phyloP scores from a whole-genome alignment of 2,329 filamentous ascomycete species.

The Fusarium lateritium region DNA sequence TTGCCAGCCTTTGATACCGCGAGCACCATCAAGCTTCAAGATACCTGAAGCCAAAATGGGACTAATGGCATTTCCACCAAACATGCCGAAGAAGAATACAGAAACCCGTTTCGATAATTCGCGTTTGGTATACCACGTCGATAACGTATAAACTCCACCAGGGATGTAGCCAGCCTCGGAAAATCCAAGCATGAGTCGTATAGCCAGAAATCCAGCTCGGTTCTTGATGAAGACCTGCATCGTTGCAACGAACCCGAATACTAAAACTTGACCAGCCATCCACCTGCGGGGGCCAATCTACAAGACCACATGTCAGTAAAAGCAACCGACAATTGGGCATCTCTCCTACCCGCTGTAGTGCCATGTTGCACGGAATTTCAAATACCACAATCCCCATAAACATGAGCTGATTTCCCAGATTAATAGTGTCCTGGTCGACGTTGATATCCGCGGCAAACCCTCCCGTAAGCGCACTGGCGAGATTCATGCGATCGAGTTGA shows the following conservation, averaged over 20 bases:
- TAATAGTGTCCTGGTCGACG: conserved; percentile 63
- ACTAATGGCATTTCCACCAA: conserved; percentile 64
- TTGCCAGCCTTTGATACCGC: conserved; percentile 63
- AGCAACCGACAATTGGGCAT: too few relatives aligned
- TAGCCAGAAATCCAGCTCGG: conserved; percentile 61
- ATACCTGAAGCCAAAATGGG: conserved; percentile 65
- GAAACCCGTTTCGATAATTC: conserved; percentile 64
- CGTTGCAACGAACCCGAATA: conserved; percentile 63
- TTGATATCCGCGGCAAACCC: conserved; percentile 61
- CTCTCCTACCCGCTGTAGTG: conserved; percentile 52
- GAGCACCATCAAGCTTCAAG: conserved; percentile 59
- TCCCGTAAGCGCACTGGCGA: conserved; percentile 65
- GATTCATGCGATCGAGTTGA: conserved; percentile 67
- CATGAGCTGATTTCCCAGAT: conserved; percentile 68
- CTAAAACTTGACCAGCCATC: conserved; percentile 64
- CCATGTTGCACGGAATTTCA: conserved; percentile 67
- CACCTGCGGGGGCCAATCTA: conserved; percentile 54
- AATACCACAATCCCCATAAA: conserved; percentile 65
- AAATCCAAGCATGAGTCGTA: conserved; percentile 62
- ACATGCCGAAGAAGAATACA: conserved; percentile 68
- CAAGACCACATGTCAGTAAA: fast-evolving
- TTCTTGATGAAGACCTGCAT: conserved; percentile 61
- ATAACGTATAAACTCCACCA: conserved; percentile 65
- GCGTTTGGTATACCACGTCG: conserved; percentile 64
- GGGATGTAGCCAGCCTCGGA: conserved; percentile 68